Evolutionary conservation across 257 asterid genomes (phyloP).

Genomic region (Solanum neorickii): DNA sequence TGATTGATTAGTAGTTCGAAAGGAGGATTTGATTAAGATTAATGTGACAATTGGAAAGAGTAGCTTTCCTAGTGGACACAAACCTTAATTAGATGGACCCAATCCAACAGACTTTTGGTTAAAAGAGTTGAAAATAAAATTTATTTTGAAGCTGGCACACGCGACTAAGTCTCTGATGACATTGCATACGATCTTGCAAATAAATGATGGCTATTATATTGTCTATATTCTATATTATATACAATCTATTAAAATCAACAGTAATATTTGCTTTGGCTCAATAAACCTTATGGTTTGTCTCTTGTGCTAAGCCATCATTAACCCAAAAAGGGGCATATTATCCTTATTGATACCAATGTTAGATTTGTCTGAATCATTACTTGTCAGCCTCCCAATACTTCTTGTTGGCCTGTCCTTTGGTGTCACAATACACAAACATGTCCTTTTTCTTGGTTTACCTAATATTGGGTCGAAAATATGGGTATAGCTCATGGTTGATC

Average conservation of each 20-base stretch:
- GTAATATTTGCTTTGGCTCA: not conserved
- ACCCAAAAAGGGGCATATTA: not conserved
- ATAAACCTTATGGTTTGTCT: not conserved
- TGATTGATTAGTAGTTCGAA: not conserved
- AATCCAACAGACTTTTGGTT: not conserved
- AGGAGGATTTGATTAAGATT: not conserved
- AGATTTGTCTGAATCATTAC: not conserved
- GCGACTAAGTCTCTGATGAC: not conserved
- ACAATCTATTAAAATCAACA: not conserved
- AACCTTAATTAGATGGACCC: not conserved
- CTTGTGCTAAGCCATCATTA: not conserved
- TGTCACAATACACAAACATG: not conserved
- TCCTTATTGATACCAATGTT: not conserved
- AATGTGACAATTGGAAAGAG: not conserved
- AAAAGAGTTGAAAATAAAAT: not conserved
- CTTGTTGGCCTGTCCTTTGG: not conserved
- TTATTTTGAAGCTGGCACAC: not conserved
- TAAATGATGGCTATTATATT: not conserved
- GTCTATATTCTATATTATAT: not conserved
- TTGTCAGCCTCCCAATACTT: not conserved
- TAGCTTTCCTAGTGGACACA: not conserved
- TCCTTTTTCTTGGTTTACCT: not conserved
- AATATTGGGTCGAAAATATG: not conserved
- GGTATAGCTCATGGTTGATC: too few species aligned
- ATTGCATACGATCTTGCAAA: not conserved